These are phyloP conservation scores for Phaeodactylum tricornutum DNA, from an alignment of 108 stramenopile species.

Conservation along the genomic window DNA sequence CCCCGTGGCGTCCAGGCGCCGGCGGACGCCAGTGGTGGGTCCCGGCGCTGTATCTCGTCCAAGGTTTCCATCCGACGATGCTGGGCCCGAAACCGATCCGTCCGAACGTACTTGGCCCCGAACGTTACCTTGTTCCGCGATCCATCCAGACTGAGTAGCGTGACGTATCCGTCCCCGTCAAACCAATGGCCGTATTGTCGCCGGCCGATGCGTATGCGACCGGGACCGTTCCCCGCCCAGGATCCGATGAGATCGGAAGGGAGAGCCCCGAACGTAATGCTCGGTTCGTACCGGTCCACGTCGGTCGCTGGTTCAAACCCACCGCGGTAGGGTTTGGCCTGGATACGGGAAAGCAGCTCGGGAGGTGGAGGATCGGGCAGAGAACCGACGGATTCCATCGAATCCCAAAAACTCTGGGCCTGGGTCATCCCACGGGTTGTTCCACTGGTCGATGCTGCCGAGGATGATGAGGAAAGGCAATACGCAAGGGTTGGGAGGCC, in stretches of 20 bases:
- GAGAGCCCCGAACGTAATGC: constrained; percentile 13
- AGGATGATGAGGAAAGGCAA: too few relatives aligned
- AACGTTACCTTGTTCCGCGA: constrained; percentile 9
- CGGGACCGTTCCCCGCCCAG: constrained; percentile 20
- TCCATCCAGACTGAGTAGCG: constrained; percentile 15
- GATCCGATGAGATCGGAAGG: constrained; percentile 22
- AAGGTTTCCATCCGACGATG: constrained; percentile 3
- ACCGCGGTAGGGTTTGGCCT: constrained; percentile 17
- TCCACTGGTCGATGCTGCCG: too few relatives aligned
- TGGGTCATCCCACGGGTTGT: too few relatives aligned
- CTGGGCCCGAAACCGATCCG: constrained; percentile 18
- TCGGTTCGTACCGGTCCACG: constrained; percentile 3
- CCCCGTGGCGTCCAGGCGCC: constrained; percentile 30
- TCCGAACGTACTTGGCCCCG: constrained; percentile 21
- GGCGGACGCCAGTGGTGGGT: constrained; percentile 13
- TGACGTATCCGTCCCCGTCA: constrained; percentile 28
- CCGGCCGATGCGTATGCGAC: constrained; percentile 26
- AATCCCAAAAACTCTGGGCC: too few relatives aligned
- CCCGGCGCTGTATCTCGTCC: background rate
- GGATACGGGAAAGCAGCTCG: constrained; percentile 12
- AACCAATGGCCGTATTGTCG: constrained; percentile 31
- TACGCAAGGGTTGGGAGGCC: too few relatives aligned
- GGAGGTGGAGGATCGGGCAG: constrained; percentile 6
- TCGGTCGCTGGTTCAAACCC: constrained; percentile 30
- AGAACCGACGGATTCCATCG: too few relatives aligned